Evolutionary conservation across 768 basidiomycete species (phyloP).

Genomic region (Suillus placidus): DNA sequence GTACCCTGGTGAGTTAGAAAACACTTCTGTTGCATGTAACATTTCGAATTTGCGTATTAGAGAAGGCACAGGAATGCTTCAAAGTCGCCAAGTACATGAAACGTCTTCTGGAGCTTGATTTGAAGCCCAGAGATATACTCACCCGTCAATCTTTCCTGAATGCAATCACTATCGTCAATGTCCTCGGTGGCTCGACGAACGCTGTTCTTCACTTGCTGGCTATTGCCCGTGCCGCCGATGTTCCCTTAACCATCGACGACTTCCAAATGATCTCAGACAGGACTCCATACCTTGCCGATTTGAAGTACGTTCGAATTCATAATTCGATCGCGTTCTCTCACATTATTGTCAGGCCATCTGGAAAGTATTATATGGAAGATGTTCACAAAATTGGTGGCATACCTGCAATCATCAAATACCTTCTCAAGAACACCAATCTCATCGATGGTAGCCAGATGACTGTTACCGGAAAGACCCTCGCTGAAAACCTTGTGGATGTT

Average conservation of each 20-base stretch:
- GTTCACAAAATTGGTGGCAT: conserved; percentile 85
- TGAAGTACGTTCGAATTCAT: conserved; percentile 52
- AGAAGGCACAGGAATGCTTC: conserved; percentile 82
- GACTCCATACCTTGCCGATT: conserved; percentile 84
- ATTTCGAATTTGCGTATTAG: conserved; percentile 37
- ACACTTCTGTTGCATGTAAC: neutral
- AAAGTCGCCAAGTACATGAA: conserved; percentile 79
- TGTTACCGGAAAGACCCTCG: conserved; percentile 88
- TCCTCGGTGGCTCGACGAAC: conserved; percentile 88
- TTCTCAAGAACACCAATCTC: conserved; percentile 74
- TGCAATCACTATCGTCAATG: conserved; percentile 77
- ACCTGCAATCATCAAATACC: conserved; percentile 82
- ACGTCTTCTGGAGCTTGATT: conserved; percentile 70
- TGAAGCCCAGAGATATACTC: conserved; percentile 81
- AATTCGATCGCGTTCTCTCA: conserved; percentile 12
- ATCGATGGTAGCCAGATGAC: conserved; percentile 85
- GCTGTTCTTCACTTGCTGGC: conserved; percentile 84
- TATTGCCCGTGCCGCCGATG: conserved; percentile 80
- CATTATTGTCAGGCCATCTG: conserved; percentile 60
- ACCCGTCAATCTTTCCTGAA: conserved; percentile 78
- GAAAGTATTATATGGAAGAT: conserved; percentile 89
- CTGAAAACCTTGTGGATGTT: conserved; percentile 83
- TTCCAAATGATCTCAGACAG: conserved; percentile 80
- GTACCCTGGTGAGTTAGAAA: conserved; percentile 53
- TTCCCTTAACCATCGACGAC: conserved; percentile 78